These are phyloP conservation scores for Albizia julibrissin DNA, from an alignment of 306 rosid genomes.

Conservation along the genomic window DNA sequence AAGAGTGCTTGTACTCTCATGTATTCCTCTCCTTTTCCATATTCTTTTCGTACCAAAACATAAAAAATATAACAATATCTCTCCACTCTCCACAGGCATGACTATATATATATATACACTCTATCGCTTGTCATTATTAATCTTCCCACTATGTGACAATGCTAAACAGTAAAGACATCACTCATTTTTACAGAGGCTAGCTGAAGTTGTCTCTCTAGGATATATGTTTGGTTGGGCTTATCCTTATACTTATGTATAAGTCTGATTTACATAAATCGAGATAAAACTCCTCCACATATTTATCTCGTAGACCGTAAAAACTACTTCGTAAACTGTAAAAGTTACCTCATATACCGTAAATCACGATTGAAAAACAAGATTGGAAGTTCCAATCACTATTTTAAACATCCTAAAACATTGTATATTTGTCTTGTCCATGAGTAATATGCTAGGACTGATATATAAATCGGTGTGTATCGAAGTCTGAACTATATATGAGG, in stretches of 20 bases:
- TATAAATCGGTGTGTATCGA: background rate
- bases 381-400: too few relatives aligned
- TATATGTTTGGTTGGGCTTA: too few relatives aligned
- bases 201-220: background rate
- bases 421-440: background rate
- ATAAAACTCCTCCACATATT: too few relatives aligned
- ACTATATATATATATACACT: background rate
- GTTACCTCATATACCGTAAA: too few relatives aligned
- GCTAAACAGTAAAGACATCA: background rate
- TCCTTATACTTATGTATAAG: too few relatives aligned
- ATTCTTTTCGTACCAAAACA: background rate
- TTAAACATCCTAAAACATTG: too few relatives aligned
- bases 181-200: background rate
- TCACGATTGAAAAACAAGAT: too few relatives aligned
- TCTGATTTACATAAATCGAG: too few relatives aligned
- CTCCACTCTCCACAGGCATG: background rate
- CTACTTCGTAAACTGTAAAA: too few relatives aligned
- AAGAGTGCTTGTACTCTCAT: background rate
- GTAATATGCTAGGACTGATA: background rate
- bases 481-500: background rate
- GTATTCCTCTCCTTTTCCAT: background rate
- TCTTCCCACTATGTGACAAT: background rate
- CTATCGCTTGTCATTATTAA: background rate
- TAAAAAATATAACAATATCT: background rate
- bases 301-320: too few relatives aligned